phyloP scores from a whole-genome alignment of 345 rosid species.

The Pugionium dolabratum region DNA sequence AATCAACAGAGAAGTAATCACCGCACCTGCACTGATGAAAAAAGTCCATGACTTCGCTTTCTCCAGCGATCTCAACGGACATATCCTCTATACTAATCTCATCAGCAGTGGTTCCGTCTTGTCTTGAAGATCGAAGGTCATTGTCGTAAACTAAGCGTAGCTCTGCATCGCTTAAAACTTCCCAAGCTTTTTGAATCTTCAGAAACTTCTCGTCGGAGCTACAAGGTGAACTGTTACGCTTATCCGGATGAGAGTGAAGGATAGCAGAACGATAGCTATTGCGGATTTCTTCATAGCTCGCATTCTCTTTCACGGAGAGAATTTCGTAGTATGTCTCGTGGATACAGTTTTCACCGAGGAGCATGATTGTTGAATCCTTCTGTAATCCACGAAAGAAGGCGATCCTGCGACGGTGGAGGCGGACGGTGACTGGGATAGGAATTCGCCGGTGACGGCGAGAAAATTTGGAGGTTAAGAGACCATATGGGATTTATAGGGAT shows the following conservation, averaged over 20 bases:
- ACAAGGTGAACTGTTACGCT: constrained; percentile 38
- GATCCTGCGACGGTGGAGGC: not conserved
- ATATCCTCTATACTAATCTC: constrained; percentile 70
- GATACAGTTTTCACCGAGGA: constrained; percentile 43
- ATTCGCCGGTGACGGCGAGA: too few species aligned
- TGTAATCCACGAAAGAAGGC: not conserved
- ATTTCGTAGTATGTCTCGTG: constrained; percentile 59
- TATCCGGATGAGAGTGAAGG: constrained; percentile 77
- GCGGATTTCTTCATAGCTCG: constrained; percentile 77
- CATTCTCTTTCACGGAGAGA: constrained; percentile 64
- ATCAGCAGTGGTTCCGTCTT: constrained; percentile 52
- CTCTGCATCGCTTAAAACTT: constrained; percentile 58
- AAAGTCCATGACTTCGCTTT: constrained; percentile 48
- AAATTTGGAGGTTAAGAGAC: too few species aligned
- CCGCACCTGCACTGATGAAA: constrained; percentile 77
- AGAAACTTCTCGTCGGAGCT: constrained; percentile 51
- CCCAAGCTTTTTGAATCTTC: constrained; percentile 79
- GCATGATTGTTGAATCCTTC: constrained; percentile 43
- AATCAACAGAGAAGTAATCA: constrained; percentile 73
- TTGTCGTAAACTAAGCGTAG: constrained; percentile 58
- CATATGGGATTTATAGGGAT: too few species aligned
- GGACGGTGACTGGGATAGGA: not conserved
- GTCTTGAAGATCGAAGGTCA: constrained; percentile 55
- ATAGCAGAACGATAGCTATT: constrained; percentile 61
- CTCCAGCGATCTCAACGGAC: constrained; percentile 56